These are phyloP conservation scores for Aspergillus cejpii DNA, from an alignment of 2,329 filamentous ascomycete species.

Conservation along the genomic window DNA sequence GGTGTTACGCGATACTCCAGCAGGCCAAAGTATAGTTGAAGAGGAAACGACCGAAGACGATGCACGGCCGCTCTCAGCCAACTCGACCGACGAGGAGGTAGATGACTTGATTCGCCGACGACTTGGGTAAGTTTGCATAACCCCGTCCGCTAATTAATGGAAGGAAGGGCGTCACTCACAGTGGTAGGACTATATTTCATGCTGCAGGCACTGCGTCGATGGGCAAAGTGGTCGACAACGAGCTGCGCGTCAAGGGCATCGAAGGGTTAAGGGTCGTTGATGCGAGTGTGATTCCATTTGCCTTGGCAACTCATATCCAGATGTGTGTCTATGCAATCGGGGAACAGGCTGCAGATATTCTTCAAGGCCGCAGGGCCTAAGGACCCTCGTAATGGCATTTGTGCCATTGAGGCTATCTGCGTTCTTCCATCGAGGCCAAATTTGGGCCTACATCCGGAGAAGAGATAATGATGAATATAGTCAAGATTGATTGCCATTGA, in stretches of 20 bases:
- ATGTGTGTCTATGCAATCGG: not conserved
- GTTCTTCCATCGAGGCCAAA: too few species aligned
- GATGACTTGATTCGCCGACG: slow-evolving; percentile 1
- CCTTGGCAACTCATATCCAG: slow-evolving; percentile 4
- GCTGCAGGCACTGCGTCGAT: slow-evolving; percentile 8
- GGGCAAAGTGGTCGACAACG: slow-evolving; percentile 10
- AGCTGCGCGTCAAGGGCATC: slow-evolving; percentile 9
- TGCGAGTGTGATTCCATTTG: slow-evolving; percentile 1
- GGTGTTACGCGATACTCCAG: slow-evolving; percentile 3
- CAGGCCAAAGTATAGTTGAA: slow-evolving; percentile 2
- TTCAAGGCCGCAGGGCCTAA: not conserved
- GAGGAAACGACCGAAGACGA: slow-evolving; percentile 5
- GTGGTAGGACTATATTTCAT: slow-evolving; percentile 6
- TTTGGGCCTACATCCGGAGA: too few species aligned
- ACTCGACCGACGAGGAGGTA: slow-evolving; percentile 1
- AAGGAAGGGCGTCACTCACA: not conserved
- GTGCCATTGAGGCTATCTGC: too few species aligned
- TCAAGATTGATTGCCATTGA: too few species aligned
- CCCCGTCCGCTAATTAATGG: not conserved
- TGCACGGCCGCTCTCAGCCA: not conserved
- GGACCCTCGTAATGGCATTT: too few species aligned
- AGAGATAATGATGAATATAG: too few species aligned
- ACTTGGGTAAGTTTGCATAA: not conserved
- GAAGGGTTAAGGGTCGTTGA: slow-evolving; percentile 3
- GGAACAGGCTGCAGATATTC: slow-evolving; percentile 2